Percentiles rank a stretch among this genome's conserved stretches.
Conservation (phyloP, 2,329 filamentous ascomycete genomes). For the Emydomyces testavorans region DNA sequence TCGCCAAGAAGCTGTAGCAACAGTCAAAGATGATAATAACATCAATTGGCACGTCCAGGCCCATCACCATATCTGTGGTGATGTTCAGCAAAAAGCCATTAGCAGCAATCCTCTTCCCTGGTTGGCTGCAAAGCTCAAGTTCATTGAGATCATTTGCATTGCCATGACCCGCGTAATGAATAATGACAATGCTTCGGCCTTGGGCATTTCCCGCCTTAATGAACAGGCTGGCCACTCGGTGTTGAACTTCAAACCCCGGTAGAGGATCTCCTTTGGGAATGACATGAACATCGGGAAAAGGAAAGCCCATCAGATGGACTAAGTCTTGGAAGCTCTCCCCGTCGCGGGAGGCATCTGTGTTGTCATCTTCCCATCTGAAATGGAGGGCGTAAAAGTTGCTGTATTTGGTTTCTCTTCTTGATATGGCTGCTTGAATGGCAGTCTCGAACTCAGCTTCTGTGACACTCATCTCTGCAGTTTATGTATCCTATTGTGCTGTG, state of each 20-base stretch:
- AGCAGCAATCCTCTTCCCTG: no score
- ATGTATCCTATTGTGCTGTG: no score
- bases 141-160: neutral
- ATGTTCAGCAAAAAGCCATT: no score
- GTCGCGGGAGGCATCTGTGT: neutral
- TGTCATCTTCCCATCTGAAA: neutral
- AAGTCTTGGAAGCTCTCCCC: neutral
- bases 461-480: no score
- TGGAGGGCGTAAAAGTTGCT: neutral
- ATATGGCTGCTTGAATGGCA: no score
- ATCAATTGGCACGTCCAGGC: neutral
- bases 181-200: neutral
- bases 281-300: neutral
- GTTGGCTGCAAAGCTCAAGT: neutral
- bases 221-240: neutral
- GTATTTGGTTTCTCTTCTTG: no score
- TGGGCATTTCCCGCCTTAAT: neutral
- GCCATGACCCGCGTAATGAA: neutral
- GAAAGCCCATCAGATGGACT: neutral
- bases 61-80: no score
- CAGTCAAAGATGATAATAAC: neutral
- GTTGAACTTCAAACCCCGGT: neutral
- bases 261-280: neutral
- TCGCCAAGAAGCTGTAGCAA: neutral
- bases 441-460: no score